Evolutionary conservation across 176 grass and related monocot genomes (phyloP), one percentile per base, ranked within the genome.

Genomic region (Saccharum officinarum): DNA sequence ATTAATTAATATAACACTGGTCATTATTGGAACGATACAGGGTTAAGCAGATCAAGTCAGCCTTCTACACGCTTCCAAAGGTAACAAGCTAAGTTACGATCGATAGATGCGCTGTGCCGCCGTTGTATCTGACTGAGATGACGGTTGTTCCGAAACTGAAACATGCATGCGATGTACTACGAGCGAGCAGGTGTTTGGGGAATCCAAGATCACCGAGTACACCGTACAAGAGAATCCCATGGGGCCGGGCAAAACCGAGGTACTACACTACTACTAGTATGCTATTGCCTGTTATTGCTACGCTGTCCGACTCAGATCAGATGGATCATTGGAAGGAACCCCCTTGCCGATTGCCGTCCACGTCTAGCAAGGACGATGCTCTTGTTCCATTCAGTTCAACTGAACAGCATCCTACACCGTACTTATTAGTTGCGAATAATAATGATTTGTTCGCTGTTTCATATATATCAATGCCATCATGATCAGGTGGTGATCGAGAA

Each of bases 21-120:
- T 28, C 28, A 28, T 28, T 28, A 28, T 28, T 28, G 28, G 28
- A 28, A 28, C 28, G 28, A 28, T 28, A 28, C 28, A 89, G 82
- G 28, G 77, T 89, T 5, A 76, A 89, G 82, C 87, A 89, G 82
- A 85, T 89, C 82, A 89, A 85, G 33, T 85, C 87, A 1, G 60
- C 87, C 7, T 89, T 89, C n/a, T 85, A 89, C 70, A 47, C 77
- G 2, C 62, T 89, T 0, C 87, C 87, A 5, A 89, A 81, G 87
- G 87, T 89, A 80, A 6, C 3, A 50, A 5, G 15, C 49, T 46
- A 28, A 28, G 28, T 28, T 28, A 28, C 28, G 28, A 28, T 28
- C 28, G 28, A 28, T 28, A 28, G 28, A 28, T 28, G 28, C 28
- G 28, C 28, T 28, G 28, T 28, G 33, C 3, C 33, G 33, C 33